These are phyloP conservation scores for Malassezia furfur DNA, from an alignment of 1,284 basidiomycete species.

Conservation along the genomic window DNA sequence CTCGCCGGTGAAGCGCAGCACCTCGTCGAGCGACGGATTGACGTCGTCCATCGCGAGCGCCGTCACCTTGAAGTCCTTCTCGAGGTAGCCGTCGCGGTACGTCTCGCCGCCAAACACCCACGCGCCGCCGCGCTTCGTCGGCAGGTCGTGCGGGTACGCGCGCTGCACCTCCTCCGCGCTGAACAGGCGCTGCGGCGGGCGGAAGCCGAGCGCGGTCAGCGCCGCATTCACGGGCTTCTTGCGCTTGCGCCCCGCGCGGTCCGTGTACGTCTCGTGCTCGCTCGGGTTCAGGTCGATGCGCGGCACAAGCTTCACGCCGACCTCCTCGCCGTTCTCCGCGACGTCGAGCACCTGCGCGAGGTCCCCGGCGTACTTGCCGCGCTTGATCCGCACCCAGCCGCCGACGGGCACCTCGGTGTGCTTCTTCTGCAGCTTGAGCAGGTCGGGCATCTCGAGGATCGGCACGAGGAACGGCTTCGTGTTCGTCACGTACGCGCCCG, in stretches of 20 bases:
- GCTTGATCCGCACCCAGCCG: slow-evolving; percentile 87
- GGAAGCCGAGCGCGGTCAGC: slow-evolving; percentile 52
- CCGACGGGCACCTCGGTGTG: slow-evolving; percentile 74
- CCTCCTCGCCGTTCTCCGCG: slow-evolving; percentile 84
- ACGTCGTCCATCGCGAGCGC: slow-evolving; percentile 77
- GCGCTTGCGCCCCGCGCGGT: slow-evolving; percentile 45
- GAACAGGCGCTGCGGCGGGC: slow-evolving; percentile 85
- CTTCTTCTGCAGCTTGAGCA: slow-evolving; percentile 91
- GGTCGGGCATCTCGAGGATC: slow-evolving; percentile 94
- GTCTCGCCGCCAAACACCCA: slow-evolving; percentile 74
- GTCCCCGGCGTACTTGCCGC: slow-evolving; percentile 88
- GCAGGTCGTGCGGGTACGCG: slow-evolving; percentile 68
- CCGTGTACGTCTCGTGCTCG: slow-evolving; percentile 48
- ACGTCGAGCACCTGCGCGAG: slow-evolving; percentile 90
- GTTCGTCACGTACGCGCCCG: slow-evolving; percentile 68
- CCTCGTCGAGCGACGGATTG: slow-evolving; percentile 89
- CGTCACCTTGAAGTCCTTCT: slow-evolving; percentile 84
- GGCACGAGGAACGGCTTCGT: slow-evolving; percentile 72
- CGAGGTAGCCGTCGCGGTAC: slow-evolving; percentile 85
- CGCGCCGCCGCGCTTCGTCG: slow-evolving; percentile 29
- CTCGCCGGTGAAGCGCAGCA: slow-evolving; percentile 70
- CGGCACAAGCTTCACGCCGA: slow-evolving; percentile 85
- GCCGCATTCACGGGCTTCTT: slow-evolving; percentile 41
- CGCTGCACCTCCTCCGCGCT: slow-evolving; percentile 85
- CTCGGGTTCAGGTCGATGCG: slow-evolving; percentile 76